Evolutionary conservation across 106 monocot genomes (phyloP).

Genomic region (Iris macrosiphon): DNA sequence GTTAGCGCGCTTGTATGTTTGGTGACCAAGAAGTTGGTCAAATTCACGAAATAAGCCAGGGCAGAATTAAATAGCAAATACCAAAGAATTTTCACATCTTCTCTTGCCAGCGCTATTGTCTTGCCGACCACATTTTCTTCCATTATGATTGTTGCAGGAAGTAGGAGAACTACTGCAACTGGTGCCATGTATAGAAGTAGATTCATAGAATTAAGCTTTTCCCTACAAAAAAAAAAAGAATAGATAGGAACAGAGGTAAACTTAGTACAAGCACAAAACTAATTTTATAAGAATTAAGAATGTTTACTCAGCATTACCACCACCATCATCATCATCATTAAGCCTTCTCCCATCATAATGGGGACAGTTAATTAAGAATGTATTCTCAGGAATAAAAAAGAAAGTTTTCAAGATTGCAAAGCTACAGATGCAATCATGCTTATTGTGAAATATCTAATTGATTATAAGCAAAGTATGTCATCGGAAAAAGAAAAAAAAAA

Average conservation of each 20-base stretch:
- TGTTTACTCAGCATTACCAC: no score
- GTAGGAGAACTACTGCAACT: conserved; percentile 55
- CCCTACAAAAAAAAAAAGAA: conserved; percentile 21
- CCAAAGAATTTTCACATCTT: conserved; percentile 63
- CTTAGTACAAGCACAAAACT: no score
- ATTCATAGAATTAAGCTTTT: conserved; percentile 81
- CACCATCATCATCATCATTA: no score
- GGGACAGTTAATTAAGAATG: neutral
- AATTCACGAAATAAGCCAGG: conserved; percentile 66
- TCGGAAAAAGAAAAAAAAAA: no score
- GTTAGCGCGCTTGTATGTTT: conserved; percentile 76
- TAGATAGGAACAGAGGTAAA: neutral
- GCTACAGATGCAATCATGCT: neutral
- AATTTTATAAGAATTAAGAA: no score
- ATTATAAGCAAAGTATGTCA: no score
- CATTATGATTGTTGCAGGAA: conserved; percentile 63
- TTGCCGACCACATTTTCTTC: conserved; percentile 75
- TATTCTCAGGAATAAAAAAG: conserved; percentile 1
- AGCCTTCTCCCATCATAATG: no score
- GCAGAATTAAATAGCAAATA: conserved; percentile 63
- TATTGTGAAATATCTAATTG: no score
- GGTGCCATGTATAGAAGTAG: conserved; percentile 81
- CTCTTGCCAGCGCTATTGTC: conserved; percentile 66
- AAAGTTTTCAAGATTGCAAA: neutral
- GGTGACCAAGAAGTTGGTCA: conserved; percentile 76